These are phyloP conservation scores for Paecilomyces niveus DNA, from an alignment of 2,329 filamentous ascomycete genomes.

Conservation along the genomic window DNA sequence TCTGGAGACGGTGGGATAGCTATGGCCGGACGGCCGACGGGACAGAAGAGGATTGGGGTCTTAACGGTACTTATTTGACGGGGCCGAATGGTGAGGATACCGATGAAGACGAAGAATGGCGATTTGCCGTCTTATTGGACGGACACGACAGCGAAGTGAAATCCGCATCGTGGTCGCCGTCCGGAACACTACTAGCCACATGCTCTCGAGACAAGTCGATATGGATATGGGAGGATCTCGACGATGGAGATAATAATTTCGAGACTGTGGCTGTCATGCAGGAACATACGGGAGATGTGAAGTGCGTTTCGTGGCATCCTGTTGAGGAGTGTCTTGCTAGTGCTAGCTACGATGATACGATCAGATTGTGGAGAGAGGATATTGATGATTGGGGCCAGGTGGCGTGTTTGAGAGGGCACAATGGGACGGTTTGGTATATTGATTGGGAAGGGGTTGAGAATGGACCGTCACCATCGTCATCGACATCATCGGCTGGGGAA, in stretches of 20 bases:
- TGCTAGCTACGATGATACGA: slow-evolving; percentile 89
- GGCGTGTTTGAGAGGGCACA: slow-evolving; percentile 70
- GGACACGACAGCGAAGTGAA: slow-evolving; percentile 97
- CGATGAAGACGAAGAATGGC: slow-evolving; percentile 75
- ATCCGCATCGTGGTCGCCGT: slow-evolving; percentile 54
- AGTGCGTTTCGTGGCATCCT: slow-evolving; percentile 87
- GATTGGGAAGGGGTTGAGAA: slow-evolving; percentile 53
- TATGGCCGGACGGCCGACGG: slow-evolving; percentile 18
- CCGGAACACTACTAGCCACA: slow-evolving; percentile 78
- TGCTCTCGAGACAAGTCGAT: slow-evolving; percentile 89
- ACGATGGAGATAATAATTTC: slow-evolving; percentile 83
- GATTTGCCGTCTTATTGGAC: slow-evolving; percentile 84
- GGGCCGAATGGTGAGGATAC: slow-evolving; percentile 40
- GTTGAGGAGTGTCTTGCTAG: slow-evolving; percentile 73
- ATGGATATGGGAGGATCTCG: slow-evolving; percentile 97
- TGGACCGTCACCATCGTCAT: slow-evolving; percentile 10
- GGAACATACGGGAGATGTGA: slow-evolving; percentile 93
- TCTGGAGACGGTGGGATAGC: slow-evolving; percentile 63
- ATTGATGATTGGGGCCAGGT: slow-evolving; percentile 92
- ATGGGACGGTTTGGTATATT: slow-evolving; percentile 82
- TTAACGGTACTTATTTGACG: slow-evolving; percentile 7
- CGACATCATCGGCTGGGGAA: not conserved
- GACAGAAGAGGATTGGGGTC: slow-evolving; percentile 17
- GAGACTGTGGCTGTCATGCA: slow-evolving; percentile 92
- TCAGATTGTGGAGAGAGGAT: slow-evolving; percentile 84